Base-by-base conservation (phyloP, 441 rosid genomes). In the Croton laevigatus region DNA sequence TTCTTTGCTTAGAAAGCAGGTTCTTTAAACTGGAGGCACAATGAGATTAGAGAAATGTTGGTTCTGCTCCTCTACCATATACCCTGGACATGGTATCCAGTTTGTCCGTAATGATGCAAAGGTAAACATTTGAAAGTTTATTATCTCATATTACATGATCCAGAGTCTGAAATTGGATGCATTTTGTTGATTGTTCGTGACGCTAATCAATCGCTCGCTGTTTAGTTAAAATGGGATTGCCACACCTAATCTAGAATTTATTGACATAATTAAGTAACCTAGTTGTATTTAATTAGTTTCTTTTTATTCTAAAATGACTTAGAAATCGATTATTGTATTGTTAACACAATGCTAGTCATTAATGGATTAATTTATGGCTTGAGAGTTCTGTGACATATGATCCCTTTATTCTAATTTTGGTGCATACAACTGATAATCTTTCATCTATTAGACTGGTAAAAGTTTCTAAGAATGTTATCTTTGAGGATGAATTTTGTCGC, bases 1-100 rank as follows among this genome's bases (percentile, higher is more conserved):
- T 64, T 66, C 14, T 22, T 11, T 12, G 6, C 16, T 32, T 22
- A 59, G 65, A 63, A 55, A 12, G 64, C 40, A 10, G 55, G 36
- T 40, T 51, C 13, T 13, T 40, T 58, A 32, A 69, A 37, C 8
- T 13, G 12, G 62, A n/a, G n/a, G 34, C 63, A 76, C 79, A 11
- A 91, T 92, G 97, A 92, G 98, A 69, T 85, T 92, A 78, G 91
- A 84, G 73, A 91, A 90, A 76, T 94, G 98, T 74, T 94, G 97
- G 97, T 94, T 94, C 78, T 94, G 98, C 75, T 94, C 97, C 66
- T 88, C 96, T 5, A 94, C 91, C 3, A 4, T 94, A 65, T 92
- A 92, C 80, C 99, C 98, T 14, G 98, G 98, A n/a, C 99, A 92
- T 62, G 94, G 99, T 45, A 92, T 92, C 52, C 98, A 94, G 68